A percentile compares a stretch with the other conserved stretches of the same genome.
These are phyloP conservation scores for Amaranthus hypochondriacus DNA, from an alignment of 148 eudicot genomes.

Conservation along the genomic window DNA sequence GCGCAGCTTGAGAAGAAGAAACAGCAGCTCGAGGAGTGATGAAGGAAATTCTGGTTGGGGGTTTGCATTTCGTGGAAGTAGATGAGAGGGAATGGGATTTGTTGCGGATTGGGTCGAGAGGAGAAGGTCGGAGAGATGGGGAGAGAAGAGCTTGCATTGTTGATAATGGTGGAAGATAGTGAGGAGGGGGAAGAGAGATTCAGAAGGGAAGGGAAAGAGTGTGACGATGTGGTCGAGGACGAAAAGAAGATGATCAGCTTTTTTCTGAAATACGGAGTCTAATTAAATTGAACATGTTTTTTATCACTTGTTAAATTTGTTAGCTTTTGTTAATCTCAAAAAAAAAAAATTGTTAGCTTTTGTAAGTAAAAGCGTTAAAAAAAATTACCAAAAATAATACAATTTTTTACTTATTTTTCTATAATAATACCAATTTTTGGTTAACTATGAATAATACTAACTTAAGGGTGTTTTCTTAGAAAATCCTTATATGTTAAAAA, in stretches of 20 bases:
- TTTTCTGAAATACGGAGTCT: no score
- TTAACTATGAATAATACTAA: no score
- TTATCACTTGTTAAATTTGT: no score
- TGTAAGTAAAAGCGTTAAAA: no score
- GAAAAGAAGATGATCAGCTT: background rate
- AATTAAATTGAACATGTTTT: no score
- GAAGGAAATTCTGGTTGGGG: slow-evolving; percentile 5
- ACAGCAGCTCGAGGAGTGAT: slow-evolving; percentile 17
- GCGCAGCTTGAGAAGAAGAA: slow-evolving; percentile 37
- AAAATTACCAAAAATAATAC: no score
- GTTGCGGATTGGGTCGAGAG: slow-evolving; percentile 43
- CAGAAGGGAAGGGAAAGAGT: background rate
- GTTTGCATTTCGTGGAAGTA: slow-evolving; percentile 10
- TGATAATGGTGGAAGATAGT: background rate
- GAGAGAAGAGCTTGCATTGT: slow-evolving; percentile 61
- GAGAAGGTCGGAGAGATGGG: slow-evolving; percentile 39
- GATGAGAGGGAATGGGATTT: background rate
- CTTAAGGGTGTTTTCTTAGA: no score
- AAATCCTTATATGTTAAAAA: no score
- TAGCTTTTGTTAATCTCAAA: no score
- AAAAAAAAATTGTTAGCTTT: no score
- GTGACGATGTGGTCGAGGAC: slow-evolving; percentile 6
- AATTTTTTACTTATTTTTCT: no score
- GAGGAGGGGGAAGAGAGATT: background rate
- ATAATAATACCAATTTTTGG: no score